Conservation (phyloP, 148 eudicot species). For the Diospyros kaki region DNA sequence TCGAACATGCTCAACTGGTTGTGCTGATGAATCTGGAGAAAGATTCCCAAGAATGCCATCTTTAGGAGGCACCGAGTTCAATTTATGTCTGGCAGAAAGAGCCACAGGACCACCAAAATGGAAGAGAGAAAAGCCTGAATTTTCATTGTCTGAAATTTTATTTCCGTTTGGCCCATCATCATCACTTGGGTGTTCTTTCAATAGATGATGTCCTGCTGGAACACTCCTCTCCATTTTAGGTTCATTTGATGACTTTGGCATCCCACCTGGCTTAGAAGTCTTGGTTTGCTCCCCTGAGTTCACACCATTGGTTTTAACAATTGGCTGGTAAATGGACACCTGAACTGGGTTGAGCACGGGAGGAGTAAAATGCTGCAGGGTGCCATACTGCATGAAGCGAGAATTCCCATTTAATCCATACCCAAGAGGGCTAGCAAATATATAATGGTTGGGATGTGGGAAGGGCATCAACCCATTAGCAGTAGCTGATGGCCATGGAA, state of each 20-base stretch:
- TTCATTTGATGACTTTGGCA: slow-evolving; percentile 27
- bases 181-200: slow-evolving; percentile 24
- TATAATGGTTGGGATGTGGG: slow-evolving; percentile 64
- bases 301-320: slow-evolving; percentile 35
- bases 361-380: slow-evolving; percentile 56
- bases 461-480: slow-evolving; percentile 62
- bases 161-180: slow-evolving; percentile 27
- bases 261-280: slow-evolving; percentile 20
- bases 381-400: slow-evolving; percentile 61
- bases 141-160: slow-evolving; percentile 24
- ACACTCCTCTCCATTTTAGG: slow-evolving; percentile 25
- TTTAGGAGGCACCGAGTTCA: slow-evolving; percentile 35
- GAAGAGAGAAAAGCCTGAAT: slow-evolving; percentile 78
- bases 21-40: slow-evolving; percentile 22
- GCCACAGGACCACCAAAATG: slow-evolving; percentile 86
- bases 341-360: slow-evolving; percentile 47
- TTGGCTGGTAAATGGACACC: slow-evolving; percentile 66
- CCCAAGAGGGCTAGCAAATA: slow-evolving; percentile 49
- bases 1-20: slow-evolving; percentile 35
- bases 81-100: slow-evolving; percentile 40
- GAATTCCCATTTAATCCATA: slow-evolving; percentile 58
- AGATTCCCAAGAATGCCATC: slow-evolving; percentile 36
- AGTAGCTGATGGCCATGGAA: slow-evolving; percentile 68
- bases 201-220: slow-evolving; percentile 20
- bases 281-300: slow-evolving; percentile 37